Evolutionary conservation across 257 asterid genomes (phyloP).

Genomic region (Oldenlandia corymbosa): DNA sequence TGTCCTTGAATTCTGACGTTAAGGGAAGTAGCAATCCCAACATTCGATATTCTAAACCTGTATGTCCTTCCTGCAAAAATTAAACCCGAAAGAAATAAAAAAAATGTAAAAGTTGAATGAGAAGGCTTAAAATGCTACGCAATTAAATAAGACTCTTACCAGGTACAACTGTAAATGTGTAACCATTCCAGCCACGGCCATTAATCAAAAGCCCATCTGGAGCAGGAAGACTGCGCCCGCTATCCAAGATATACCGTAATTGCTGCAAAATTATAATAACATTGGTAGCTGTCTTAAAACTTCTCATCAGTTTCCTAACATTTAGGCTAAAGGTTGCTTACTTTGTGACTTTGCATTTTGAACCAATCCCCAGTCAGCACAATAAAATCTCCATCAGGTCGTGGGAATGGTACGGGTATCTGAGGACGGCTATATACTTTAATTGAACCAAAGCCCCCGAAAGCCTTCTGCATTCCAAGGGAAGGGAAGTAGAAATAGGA

Average conservation of each 20-base stretch:
- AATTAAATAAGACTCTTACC: conserved; percentile 27
- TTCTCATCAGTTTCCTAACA: neutral
- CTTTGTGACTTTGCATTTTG: conserved; percentile 77
- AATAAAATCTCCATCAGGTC: conserved; percentile 68
- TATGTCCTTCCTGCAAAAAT: conserved; percentile 70
- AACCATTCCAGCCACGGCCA: conserved; percentile 92
- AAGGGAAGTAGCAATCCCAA: conserved; percentile 66
- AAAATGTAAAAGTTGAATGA: neutral
- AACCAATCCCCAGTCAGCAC: conserved; percentile 91
- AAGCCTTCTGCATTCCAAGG: conserved; percentile 74
- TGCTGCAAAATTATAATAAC: conserved; percentile 29
- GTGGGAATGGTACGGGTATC: conserved; percentile 83
- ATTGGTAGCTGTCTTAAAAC: neutral
- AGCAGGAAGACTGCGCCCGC: conserved; percentile 74
- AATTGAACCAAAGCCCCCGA: conserved; percentile 87
- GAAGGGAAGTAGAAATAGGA: conserved; percentile 90
- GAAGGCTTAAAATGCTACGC: neutral
- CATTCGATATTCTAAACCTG: conserved; percentile 88
- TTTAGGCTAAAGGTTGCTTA: conserved; percentile 20
- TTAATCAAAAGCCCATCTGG: conserved; percentile 95
- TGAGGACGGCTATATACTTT: conserved; percentile 75
- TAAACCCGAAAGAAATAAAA: conserved; percentile 1
- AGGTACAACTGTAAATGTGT: conserved; percentile 72
- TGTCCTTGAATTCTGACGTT: conserved; percentile 93
- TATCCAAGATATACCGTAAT: conserved; percentile 61